Conservation (phyloP, 1,284 basidiomycete species). For the Ceratobasidium sp. region DNA sequence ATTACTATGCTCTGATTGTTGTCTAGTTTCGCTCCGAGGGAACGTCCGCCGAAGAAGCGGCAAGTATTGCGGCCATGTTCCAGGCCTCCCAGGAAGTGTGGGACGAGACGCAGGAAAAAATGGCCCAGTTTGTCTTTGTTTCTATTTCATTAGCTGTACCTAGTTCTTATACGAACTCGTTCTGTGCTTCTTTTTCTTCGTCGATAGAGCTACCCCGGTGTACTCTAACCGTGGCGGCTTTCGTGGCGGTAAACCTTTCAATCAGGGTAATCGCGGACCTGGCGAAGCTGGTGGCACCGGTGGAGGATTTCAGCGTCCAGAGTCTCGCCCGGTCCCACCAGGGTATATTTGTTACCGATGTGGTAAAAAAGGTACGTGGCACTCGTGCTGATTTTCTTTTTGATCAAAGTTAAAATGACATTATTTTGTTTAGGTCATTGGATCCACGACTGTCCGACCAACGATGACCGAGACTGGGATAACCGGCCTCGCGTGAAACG, state of each 20-base stretch:
- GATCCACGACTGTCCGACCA: constrained; percentile 99
- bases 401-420: constrained; percentile 13
- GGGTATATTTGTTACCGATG: constrained; percentile 99
- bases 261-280: constrained; percentile 56
- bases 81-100: constrained; percentile 91
- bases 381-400: neutral
- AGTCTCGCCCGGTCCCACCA: constrained; percentile 71
- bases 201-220: constrained; percentile 77
- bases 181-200: constrained; percentile 56
- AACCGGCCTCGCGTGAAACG: constrained; percentile 96
- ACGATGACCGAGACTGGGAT: constrained; percentile 94
- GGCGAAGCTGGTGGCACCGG: constrained; percentile 50
- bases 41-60: constrained; percentile 80
- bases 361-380: constrained; percentile 89
- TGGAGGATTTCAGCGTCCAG: constrained; percentile 55
- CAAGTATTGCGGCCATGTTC: constrained; percentile 96
- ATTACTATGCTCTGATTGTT: neutral
- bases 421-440: constrained; percentile 84
- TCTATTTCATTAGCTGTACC: constrained; percentile 10
- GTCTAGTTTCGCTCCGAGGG: constrained; percentile 8
- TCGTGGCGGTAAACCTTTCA: constrained; percentile 74
- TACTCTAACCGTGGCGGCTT: constrained; percentile 76
- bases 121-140: constrained; percentile 90
- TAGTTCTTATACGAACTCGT: constrained; percentile 56
- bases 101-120: constrained; percentile 97